Evolutionary conservation across 768 basidiomycete species (phyloP), one percentile per base, ranked within the genome.

Genomic region (Gloeopeniophorella convolvens): DNA sequence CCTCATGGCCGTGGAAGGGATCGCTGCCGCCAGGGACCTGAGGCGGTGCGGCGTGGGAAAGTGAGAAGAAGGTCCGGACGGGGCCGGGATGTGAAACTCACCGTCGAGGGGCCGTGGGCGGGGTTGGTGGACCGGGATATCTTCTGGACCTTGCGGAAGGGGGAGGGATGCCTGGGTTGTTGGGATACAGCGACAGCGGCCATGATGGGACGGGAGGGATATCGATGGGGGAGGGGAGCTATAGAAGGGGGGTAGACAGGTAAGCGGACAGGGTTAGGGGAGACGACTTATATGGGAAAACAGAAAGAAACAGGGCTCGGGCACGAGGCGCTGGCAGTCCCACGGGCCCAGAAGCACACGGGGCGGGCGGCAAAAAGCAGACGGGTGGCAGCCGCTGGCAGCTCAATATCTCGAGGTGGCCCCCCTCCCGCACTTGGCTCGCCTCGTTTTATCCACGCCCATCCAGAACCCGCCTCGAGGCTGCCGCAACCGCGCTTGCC

Each of bases 1-100:
- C 68, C 63, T 89, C 87, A 64, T 93, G 86, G 32, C 92, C 90
- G 50, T 89, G 85, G 65, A 70, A 83, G 0, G 78, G 78, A 60
- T 85, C 82, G 3, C 45, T 56, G 20, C 44, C 35, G 59, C 51
- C 58, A 44, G 57, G 53, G 18, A 42, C 33, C 47, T 47, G 8
- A 0, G 23, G 18, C 2, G 33, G 18, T n/a, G 5, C 8, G 20
- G 50, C 39, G 56, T 45, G 27, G 59, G 42, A 30, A 45, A 48
- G 18, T 20, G 15, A 45, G 40, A 35, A 28, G 39, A 48, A 39
- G 50, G 45, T 45, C 52, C n/a, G n/a, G n/a, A n/a, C n/a, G 57
- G 40, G 28, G 27, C 32, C 50, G 20, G n/a, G 32, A 35, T 54
- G 31, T 32, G 52, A 50, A 3, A 45, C 54, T 26, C 42, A 47